Evolutionary conservation across 2,329 filamentous ascomycete species (phyloP).

Genomic region (Chrysoporthe deuterocubensis): DNA sequence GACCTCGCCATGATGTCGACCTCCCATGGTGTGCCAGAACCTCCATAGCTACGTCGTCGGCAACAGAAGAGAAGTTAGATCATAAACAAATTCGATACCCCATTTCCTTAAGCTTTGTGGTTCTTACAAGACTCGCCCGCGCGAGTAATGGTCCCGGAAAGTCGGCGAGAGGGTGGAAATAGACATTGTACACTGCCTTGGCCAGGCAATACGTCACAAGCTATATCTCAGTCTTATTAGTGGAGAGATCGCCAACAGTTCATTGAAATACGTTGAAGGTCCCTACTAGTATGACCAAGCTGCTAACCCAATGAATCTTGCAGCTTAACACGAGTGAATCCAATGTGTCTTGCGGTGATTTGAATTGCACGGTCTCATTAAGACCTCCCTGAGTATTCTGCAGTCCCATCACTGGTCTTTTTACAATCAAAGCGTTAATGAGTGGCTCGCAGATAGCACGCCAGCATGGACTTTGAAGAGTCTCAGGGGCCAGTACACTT

Average conservation of each 20-base stretch:
- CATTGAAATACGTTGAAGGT: too few relatives aligned
- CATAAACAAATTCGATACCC: too few relatives aligned
- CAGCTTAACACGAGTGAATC: too few relatives aligned
- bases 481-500: neutral
- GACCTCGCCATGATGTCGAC: neutral
- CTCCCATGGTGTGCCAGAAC: conserved; percentile 1
- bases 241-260: too few relatives aligned
- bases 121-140: neutral
- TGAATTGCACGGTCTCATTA: too few relatives aligned
- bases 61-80: too few relatives aligned
- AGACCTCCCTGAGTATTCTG: neutral
- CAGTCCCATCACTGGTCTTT: neutral
- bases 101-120: too few relatives aligned
- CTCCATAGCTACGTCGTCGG: conserved; percentile 4
- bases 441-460: neutral
- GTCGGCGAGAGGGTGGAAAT: conserved; percentile 1
- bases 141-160: conserved; percentile 5
- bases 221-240: too few relatives aligned
- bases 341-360: too few relatives aligned
- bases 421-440: neutral
- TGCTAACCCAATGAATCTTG: too few relatives aligned
- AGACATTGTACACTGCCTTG: conserved; percentile 4
- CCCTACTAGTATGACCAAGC: too few relatives aligned
- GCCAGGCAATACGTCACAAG: neutral
- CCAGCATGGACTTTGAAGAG: neutral